Base-by-base conservation (phyloP, 345 rosid species). In the Gynandropsis gynandra region DNA sequence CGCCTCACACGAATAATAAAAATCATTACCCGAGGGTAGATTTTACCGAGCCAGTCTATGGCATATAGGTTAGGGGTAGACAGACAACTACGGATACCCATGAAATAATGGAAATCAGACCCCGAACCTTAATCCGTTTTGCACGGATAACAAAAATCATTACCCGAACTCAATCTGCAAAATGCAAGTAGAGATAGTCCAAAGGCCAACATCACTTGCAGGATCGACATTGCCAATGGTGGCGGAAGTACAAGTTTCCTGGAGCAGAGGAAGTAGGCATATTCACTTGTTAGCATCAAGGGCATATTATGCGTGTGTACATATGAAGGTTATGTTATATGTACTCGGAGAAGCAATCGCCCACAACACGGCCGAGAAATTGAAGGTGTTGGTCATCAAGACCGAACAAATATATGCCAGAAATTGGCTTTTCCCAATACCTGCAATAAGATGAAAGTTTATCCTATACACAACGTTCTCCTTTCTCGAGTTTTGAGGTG, bases 291-390 rank as follows among this genome's bases (percentile, higher is more conserved):
- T 13, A 12, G 12, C 10, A n/a, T 8, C 11, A 37, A 37, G 2
- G 15, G 41, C 41, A 13, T 10, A 37, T 10, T 2, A 10, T 10
- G 9, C 8, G 1, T 37, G 3, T 10, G 41, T 37, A n/a, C 3
- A 13, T 37, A 8, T 37, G 3, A 37, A 37, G 11, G 41, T 10
- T 8, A 37, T 44, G 4, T 4, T 0, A 35, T 45, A 20, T 44
- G 39, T 52, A 65, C 81, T 89, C 97, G 4, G 97, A 85, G 57
- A 89, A 82, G 83, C 77, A 85, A 10, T 95, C 97, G 33, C 95
- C 97, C 27, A 83, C 92, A 54, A 88, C 82, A 4, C 89, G 89
- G 38, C 97, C 97, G 2, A 85, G 92, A 56, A 89, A 76, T 82
- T 89, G 73, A 85, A 85, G 44, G 85, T 82, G 67, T 95, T 89